These are phyloP conservation scores for Trifolium subterraneum DNA, from an alignment of 306 rosid species.

Conservation along the genomic window DNA sequence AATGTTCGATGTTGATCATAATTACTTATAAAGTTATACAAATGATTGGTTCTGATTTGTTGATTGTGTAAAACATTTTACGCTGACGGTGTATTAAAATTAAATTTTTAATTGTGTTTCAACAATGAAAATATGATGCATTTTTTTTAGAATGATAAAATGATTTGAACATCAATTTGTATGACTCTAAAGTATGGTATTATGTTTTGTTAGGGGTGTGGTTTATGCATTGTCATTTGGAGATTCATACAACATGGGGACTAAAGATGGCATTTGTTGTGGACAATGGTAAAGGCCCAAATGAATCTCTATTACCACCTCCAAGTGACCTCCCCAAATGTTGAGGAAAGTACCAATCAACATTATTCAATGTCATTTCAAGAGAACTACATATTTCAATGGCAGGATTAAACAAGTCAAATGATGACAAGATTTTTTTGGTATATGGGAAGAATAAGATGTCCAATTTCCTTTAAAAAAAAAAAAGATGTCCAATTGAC, in stretches of 20 bases:
- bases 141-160: background rate
- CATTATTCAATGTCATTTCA: background rate
- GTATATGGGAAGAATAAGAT: conserved; percentile 3
- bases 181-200: background rate
- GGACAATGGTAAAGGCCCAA: conserved; percentile 78
- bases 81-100: too few species aligned
- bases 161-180: background rate
- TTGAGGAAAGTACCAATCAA: conserved; percentile 24
- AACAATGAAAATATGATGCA: background rate
- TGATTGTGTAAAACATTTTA: too few species aligned
- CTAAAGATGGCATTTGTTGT: conserved; percentile 89
- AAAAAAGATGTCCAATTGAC: conserved; percentile 10
- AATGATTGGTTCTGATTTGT: too few species aligned
- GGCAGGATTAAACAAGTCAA: conserved; percentile 10
- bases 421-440: conserved; percentile 20
- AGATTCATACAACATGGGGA: conserved; percentile 89
- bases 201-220: conserved; percentile 65
- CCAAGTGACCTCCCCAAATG: conserved; percentile 80
- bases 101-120: too few species aligned
- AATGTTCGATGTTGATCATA: too few species aligned
- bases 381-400: conserved; percentile 7
- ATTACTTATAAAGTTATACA: too few species aligned
- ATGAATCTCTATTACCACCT: conserved; percentile 74
- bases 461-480: background rate
- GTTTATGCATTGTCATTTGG: conserved; percentile 80